Base-by-base conservation (phyloP, 2,329 filamentous ascomycete species). In the Phialophora verrucosa region DNA sequence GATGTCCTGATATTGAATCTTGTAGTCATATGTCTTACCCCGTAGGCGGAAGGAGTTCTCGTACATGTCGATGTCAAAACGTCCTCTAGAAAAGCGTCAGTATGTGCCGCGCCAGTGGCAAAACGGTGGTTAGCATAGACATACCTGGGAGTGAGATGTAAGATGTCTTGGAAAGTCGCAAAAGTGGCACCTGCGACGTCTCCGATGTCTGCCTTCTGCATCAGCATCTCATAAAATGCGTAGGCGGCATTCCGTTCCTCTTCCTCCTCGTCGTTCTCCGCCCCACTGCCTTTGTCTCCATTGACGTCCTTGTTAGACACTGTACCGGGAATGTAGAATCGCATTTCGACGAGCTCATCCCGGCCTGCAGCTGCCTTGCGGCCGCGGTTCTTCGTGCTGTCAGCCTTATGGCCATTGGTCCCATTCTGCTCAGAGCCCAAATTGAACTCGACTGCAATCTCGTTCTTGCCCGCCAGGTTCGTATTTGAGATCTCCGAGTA, bases 21-120 rank as follows among this genome's bases (percentile, higher is more conserved):
- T 99, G 88, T 99, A 99, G 83, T 99, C 96, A 83, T 99, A 99
- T 27, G 95, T 99, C 83, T 99, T 99, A 75, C 95, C 95, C 71
- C 95, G 94, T 69, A 99, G 86, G 69, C 95, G 91, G 86, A 99
- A 98, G 1, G 95, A 98, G 17, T 88, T 90, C 79, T 98, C 95
- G 85, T 99, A 99, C 91, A 99, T 97, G 79, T 99, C 95, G 81
- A 99, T 97, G 78, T 98, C 95, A 85, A 99, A 99, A 72, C 95
- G 94, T 78, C 95, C 96, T 91, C 95, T 93, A 27, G 38, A 27
- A 55, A 17, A 6, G 23, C n/a, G 80, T 68, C 69, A 59, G 49
- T 58, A 55, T 20, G 66, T 78, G 70, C 6, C 50, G 7, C 25
- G n/a, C 27, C 14, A 1, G 49, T n/a, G 32, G 35, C 42, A 14